Percentiles rank a stretch among this genome's conserved stretches.
These are phyloP conservation scores for Sphaceloma murrayae DNA, from an alignment of 2,329 filamentous ascomycete genomes.

Conservation along the genomic window DNA sequence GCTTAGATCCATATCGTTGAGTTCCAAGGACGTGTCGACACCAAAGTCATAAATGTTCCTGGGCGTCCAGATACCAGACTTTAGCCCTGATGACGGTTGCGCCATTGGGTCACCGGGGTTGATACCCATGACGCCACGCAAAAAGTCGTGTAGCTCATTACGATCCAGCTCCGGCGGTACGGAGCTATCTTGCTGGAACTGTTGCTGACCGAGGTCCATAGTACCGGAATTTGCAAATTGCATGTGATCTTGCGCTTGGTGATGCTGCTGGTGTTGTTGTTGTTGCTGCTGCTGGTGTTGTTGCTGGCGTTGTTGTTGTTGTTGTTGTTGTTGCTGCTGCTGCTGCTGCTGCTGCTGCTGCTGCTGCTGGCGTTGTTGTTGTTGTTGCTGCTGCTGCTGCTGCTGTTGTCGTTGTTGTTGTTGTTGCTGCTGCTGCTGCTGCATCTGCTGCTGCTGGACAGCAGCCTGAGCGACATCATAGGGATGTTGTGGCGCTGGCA, in stretches of 20 bases:
- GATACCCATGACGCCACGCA: slow-evolving; percentile 17
- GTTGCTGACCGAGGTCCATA: not conserved
- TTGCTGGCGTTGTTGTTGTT: too few relatives aligned
- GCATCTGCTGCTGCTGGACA: not conserved
- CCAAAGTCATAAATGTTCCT: slow-evolving; percentile 38
- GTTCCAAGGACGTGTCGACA: slow-evolving; percentile 37
- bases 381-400: too few relatives aligned
- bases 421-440: not conserved
- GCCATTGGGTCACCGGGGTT: slow-evolving; percentile 3
- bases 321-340: too few relatives aligned
- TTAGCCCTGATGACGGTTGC: not conserved
- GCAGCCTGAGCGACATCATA: not conserved
- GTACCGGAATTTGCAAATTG: not conserved
- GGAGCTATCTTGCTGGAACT: slow-evolving; percentile 1
- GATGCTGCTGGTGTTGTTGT: too few relatives aligned
- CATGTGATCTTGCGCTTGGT: not conserved
- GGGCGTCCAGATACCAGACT: slow-evolving; percentile 33
- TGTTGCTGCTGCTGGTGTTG: too few relatives aligned
- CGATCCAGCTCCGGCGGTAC: slow-evolving; percentile 7
- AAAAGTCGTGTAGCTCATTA: slow-evolving; percentile 17
- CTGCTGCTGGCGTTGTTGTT: too few relatives aligned
- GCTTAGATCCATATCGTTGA: slow-evolving; percentile 38
- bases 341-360: too few relatives aligned
- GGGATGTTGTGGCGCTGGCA: slow-evolving; percentile 1
- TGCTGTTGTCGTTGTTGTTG: too few relatives aligned